A percentile compares a stretch with the other conserved stretches of the same genome.
These are phyloP conservation scores for Ceratobasidium theobromae DNA, from an alignment of 1,284 basidiomycete species.

Conservation along the genomic window DNA sequence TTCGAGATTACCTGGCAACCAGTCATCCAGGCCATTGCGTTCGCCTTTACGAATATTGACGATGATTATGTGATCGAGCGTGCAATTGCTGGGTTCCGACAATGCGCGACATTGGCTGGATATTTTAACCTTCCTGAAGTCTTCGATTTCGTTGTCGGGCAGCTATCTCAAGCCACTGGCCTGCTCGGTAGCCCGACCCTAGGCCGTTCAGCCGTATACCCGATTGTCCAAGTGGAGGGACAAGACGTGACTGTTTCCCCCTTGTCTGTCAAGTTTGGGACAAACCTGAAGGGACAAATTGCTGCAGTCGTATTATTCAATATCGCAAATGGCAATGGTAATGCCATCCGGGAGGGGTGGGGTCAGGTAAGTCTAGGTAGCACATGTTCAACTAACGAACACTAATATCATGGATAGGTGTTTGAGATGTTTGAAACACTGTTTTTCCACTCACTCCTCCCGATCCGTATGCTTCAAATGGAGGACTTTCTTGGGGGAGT, in stretches of 20 bases:
- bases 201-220: conserved; percentile 79
- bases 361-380: conserved; percentile 58
- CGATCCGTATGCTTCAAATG: conserved; percentile 88
- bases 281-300: conserved; percentile 93
- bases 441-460: conserved; percentile 90
- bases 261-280: conserved; percentile 91
- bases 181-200: conserved; percentile 74
- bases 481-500: conserved; percentile 92
- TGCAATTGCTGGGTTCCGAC: conserved; percentile 91
- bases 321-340: conserved; percentile 96
- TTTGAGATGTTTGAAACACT: conserved; percentile 98
- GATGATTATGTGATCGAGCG: conserved; percentile 97
- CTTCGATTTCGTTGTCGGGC: conserved; percentile 94
- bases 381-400: background rate
- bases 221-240: conserved; percentile 89
- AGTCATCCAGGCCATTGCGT: conserved; percentile 86
- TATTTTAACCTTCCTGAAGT: conserved; percentile 90
- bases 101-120: conserved; percentile 92
- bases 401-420: conserved; percentile 55
- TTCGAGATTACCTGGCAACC: conserved; percentile 92
- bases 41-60: conserved; percentile 92
- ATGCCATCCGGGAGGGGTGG: conserved; percentile 94
- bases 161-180: conserved; percentile 85
- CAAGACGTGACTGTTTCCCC: conserved; percentile 89
- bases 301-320: conserved; percentile 98